Base-by-base conservation (phyloP, 495 filamentous ascomycete species). In the Penicillium roqueforti region DNA sequence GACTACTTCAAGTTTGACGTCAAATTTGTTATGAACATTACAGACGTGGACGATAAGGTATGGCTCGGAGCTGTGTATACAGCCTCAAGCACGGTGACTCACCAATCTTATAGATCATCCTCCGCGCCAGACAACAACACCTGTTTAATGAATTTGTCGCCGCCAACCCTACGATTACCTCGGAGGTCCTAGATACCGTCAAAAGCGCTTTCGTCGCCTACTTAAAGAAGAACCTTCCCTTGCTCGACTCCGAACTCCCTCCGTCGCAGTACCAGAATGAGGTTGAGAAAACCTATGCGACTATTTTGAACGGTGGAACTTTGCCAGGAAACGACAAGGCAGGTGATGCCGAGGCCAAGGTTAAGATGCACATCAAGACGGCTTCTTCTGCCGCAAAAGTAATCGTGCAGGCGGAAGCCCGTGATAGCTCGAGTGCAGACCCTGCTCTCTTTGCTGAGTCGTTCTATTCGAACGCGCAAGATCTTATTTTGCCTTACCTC, bases 1-100 rank as follows among this genome's bases (percentile, higher is more conserved):
- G 85, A 95, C 65, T 92, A 95, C 70, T 96, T 96, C 66, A 82
- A 83, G 40, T 96, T 85, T 68, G 77, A 91, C 29, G 83, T 97
- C 51, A 81, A 86, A 39, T 96, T 96, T 77, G 90, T 97, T 42
- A 92, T 95, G 87, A 98, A 98, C 69, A 88, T 95, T 59, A 96
- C 92, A 4, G 89, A 96, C 73, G 81, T 96, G 2, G 91, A 96
- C 67, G 90, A 96, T 73, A 97, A 95, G 83, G 84, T 88, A 65
- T 50, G 61, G 1, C 22, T 26, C 23, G 8, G 19, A 11, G 4
- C 5, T 37, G 16, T 23, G 22, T 36, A 25, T 32, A 31, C 22
- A 19, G 23, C n/a, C 6, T 20, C 31, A 5, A 42, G 29, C 19
- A n/a, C 10, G 34, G 36, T 45, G 56, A 59, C 50, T 60, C 32